Conservation (phyloP, 352 stramenopile genomes). For the Phytophthora syringae region DNA sequence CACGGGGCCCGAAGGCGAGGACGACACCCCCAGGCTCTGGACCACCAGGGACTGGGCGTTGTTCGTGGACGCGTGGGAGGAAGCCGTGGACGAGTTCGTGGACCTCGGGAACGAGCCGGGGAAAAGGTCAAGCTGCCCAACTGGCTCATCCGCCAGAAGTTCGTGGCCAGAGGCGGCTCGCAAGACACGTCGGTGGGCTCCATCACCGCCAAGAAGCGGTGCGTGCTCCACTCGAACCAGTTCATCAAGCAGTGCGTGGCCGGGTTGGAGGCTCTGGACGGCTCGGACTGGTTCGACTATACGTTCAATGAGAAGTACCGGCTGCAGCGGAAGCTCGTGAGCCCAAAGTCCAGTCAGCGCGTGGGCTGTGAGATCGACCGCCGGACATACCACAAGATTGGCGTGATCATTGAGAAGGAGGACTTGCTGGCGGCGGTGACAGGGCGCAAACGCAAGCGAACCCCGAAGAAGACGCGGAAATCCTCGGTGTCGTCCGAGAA, state of each 20-base stretch:
- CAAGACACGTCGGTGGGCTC: constrained; percentile 39
- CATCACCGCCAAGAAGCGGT: constrained; percentile 47
- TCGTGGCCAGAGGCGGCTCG: constrained; percentile 32
- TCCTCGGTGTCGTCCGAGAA: constrained; percentile 34
- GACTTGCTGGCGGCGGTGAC: constrained; percentile 35
- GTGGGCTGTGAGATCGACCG: constrained; percentile 42
- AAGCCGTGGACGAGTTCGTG: constrained; percentile 46
- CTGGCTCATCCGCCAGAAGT: constrained; percentile 51
- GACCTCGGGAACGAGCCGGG: constrained; percentile 33
- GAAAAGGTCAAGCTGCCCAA: constrained; percentile 52
- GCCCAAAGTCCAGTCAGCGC: constrained; percentile 42
- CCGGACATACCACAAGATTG: constrained; percentile 35
- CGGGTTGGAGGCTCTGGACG: constrained; percentile 29
- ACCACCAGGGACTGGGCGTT: constrained; percentile 31
- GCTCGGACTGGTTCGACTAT: constrained; percentile 43
- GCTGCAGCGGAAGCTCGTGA: constrained; percentile 37
- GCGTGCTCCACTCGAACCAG: constrained; percentile 43
- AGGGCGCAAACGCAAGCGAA: constrained; percentile 37
- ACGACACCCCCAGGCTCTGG: constrained; percentile 18
- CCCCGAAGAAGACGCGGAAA: constrained; percentile 25
- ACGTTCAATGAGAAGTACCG: constrained; percentile 39
- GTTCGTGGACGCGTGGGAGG: constrained; percentile 44
- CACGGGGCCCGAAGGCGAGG: constrained; percentile 5
- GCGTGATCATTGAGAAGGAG: constrained; percentile 39
- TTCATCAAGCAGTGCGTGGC: constrained; percentile 42